Conservation (phyloP, 805 yeast genomes). For the Kregervanrija fluxuum region DNA sequence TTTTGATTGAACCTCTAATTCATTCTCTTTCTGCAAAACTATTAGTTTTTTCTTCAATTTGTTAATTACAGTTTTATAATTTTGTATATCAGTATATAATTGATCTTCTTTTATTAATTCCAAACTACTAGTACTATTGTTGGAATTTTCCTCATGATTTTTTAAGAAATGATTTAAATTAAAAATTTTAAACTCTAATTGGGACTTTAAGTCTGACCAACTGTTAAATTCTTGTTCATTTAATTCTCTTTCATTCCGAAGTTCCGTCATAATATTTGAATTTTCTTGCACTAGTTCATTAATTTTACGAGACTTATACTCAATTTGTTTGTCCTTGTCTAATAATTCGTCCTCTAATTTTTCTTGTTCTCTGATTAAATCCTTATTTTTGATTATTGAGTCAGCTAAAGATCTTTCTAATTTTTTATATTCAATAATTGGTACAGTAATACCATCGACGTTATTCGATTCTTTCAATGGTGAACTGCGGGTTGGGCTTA, state of each 20-base stretch:
- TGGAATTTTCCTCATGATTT: conserved; percentile 1
- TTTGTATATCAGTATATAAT: conserved; percentile 5
- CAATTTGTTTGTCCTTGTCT: conserved; percentile 22
- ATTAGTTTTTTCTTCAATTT: conserved; percentile 23
- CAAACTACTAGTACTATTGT: background rate
- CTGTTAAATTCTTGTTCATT: conserved; percentile 25
- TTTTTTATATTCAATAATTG: conserved; percentile 14
- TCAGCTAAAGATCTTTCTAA: conserved; percentile 27
- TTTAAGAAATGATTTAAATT: conserved; percentile 14
- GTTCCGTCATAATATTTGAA: conserved; percentile 16
- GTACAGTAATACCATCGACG: background rate
- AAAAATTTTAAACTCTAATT: conserved; percentile 22
- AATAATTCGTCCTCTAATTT: conserved; percentile 28
- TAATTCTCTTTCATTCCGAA: conserved; percentile 23
- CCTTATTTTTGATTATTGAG: conserved; percentile 22
- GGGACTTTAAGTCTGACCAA: conserved; percentile 22
- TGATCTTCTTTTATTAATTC: conserved; percentile 6
- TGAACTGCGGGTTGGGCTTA: background rate
- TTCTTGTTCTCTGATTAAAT: conserved; percentile 29
- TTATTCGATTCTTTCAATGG: conserved; percentile 1
- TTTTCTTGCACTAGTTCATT: conserved; percentile 23
- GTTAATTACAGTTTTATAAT: conserved; percentile 16
- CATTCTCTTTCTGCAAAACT: conserved; percentile 42
- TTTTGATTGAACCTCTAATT: conserved; percentile 46
- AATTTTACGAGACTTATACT: conserved; percentile 18